Percentiles rank a stretch among this genome's conserved stretches.
Evolutionary conservation across 2,329 filamentous ascomycete genomes (phyloP).

Genomic region (Botrytis byssoidea): DNA sequence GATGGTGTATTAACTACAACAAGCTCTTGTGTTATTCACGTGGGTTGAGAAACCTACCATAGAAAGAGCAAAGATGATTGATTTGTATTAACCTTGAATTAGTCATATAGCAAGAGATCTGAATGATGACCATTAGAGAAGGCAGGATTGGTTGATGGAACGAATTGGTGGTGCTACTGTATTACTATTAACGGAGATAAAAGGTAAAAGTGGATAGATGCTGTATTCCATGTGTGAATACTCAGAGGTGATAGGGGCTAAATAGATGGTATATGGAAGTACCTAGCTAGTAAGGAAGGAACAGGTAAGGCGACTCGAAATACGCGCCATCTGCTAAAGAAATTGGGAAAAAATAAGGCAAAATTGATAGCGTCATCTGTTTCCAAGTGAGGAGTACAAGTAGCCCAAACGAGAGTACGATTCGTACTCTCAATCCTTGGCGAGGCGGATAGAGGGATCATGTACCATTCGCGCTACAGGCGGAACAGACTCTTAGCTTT

Average conservation of each 20-base stretch:
- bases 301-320: neutral
- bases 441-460: neutral
- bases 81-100: conserved; percentile 4
- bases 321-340: neutral
- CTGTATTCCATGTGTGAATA: neutral
- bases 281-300: neutral
- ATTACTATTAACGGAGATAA: neutral
- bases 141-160: conserved; percentile 7
- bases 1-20: neutral
- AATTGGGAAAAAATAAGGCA: neutral
- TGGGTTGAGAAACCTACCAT: neutral
- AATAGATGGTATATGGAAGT: neutral
- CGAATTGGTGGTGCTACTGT: neutral
- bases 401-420: neutral
- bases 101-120: conserved; percentile 7
- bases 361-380: neutral
- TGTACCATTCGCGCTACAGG: neutral
- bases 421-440: neutral
- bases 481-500: neutral
- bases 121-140: conserved; percentile 11
- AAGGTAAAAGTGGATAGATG: conserved; percentile 5
- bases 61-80: neutral
- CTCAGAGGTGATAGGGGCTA: neutral
- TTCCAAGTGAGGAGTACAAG: neutral
- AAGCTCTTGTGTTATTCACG: neutral